phyloP scores from a whole-genome alignment of 306 rosid species.

The Myrica gale region DNA sequence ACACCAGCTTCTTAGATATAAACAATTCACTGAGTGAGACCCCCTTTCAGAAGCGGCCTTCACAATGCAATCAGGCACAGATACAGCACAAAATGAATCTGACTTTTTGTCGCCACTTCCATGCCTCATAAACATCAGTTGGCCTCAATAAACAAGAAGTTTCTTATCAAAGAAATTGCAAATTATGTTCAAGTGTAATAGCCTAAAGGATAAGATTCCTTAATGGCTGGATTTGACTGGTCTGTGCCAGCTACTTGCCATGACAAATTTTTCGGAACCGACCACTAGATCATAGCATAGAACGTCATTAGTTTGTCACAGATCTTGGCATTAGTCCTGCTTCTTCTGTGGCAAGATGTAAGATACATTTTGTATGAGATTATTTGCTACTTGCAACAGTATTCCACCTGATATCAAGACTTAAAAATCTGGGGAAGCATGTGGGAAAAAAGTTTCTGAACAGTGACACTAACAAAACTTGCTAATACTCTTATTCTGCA shows the following conservation, averaged over 20 bases:
- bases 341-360: not conserved
- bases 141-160: not conserved
- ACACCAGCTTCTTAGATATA: not conserved
- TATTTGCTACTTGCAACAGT: not conserved
- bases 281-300: not conserved
- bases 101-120: not conserved
- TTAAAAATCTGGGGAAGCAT: not conserved
- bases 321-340: constrained; percentile 5
- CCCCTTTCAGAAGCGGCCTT: not conserved
- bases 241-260: not conserved
- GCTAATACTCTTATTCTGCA: constrained; percentile 32
- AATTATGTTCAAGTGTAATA: not conserved
- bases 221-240: not conserved
- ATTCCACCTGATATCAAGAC: not conserved
- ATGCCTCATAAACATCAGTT: not conserved
- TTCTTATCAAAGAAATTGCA: not conserved
- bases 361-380: not conserved
- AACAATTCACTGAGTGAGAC: not conserved
- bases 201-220: not conserved
- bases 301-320: not conserved
- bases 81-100: not conserved
- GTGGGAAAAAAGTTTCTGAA: not conserved
- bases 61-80: not conserved
- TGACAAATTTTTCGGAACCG: not conserved
- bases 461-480: not conserved